Percentiles rank a stretch among this genome's conserved stretches.
These are phyloP conservation scores for Solanum chilense DNA, from an alignment of 257 asterid species.

Conservation along the genomic window DNA sequence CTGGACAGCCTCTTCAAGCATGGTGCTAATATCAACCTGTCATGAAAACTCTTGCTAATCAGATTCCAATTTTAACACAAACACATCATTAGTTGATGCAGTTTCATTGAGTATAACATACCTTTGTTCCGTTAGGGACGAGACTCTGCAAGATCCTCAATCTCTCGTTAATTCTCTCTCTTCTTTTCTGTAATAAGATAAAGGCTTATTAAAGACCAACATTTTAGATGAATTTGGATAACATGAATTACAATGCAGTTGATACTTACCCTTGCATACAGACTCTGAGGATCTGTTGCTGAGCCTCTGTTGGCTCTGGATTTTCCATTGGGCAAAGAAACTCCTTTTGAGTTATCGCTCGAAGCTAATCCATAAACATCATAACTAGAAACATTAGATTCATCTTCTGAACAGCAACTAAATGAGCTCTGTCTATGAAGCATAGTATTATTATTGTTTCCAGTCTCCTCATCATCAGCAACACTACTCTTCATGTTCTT, in stretches of 20 bases:
- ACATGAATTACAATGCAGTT: neutral
- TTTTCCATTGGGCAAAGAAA: conserved; percentile 19
- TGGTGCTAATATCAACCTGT: conserved; percentile 85
- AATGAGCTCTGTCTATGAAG: conserved; percentile 24
- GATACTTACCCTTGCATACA: conserved; percentile 71
- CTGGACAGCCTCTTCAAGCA: conserved; percentile 93
- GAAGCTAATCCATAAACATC: conserved; percentile 23
- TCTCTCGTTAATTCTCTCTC: conserved; percentile 87
- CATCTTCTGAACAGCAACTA: conserved; percentile 42
- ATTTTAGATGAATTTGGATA: neutral
- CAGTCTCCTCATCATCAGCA: conserved; percentile 8
- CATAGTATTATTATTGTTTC: neutral
- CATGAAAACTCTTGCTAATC: neutral
- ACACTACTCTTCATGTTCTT: conserved; percentile 26
- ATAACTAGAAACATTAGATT: conserved; percentile 33
- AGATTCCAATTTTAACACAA: neutral
- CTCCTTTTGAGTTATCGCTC: conserved; percentile 26
- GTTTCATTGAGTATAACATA: neutral
- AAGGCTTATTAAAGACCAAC: neutral
- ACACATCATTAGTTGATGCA: neutral
- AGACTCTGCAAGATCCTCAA: conserved; percentile 75
- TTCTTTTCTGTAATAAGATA: conserved; percentile 45
- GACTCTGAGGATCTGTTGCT: conserved; percentile 89
- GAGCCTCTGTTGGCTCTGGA: conserved; percentile 47
- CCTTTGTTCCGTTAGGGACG: conserved; percentile 87